Evolutionary conservation across 345 rosid species (phyloP), one percentile per base, ranked within the genome.

Genomic region (Gossypium longicalyx): DNA sequence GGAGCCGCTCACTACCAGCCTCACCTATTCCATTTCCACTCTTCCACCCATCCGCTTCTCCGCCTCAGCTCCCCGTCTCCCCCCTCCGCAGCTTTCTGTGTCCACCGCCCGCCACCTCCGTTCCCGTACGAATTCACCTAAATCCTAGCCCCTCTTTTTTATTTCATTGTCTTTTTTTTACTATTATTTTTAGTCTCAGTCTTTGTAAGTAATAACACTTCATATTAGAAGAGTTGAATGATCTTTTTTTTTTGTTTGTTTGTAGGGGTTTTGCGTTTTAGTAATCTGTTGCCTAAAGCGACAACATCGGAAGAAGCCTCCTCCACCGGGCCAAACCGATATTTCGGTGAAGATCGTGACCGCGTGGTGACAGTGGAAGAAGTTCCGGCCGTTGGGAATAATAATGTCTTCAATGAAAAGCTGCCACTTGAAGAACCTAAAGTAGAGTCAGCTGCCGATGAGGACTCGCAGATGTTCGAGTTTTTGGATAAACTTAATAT

Each of bases 401-500:
- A 78, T 9, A 81, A 48, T 56, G 79, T 69, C 11, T 78, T 68
- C 63, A 75, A 19, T 77, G 87, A 81, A 19, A 75, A 22, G 58
- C 72, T 12, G 25, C 51, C 79, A 6, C 23, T 71, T 10, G 86
- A 78, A 68, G 81, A 45, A 12, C 19, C 82, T 61, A 76, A 59
- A 69, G 79, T 75, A 44, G 88, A 85, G 49, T 74, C 81, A 19
- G 74, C 82, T 51, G 74, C 53, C 13, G 83, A 83, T 62, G 85
- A 57, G 19, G 86, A 76, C 34, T 38, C 65, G 20, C 83, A 79
- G 77, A 47, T 72, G 19, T 51, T 74, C 22, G 89, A 88, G 43
- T 77, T 93, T 61, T 72, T 89, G 81, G 85, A 86, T 51, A 83
- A 81, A 41, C 72, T 89, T 58, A 84, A 85, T 34, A 20, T 87